Base-by-base conservation (phyloP, 768 basidiomycete species). In the Fistulinella prunicolor region DNA sequence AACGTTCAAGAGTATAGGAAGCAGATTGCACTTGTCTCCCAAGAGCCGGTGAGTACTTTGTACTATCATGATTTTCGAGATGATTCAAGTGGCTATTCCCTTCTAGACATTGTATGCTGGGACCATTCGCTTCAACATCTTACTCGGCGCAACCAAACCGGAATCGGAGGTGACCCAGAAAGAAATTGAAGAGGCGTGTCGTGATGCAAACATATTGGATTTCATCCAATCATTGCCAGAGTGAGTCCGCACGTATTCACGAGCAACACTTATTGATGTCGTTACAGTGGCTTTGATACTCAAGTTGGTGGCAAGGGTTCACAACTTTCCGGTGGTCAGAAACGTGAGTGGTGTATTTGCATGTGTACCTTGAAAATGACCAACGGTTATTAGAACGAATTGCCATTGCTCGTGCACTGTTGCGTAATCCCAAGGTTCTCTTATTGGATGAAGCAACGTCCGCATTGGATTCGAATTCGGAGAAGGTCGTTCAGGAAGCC, bases 401-500 rank as follows among this genome's bases (percentile, higher is more conserved):
- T 34, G 91, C 92, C 22, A 96, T 95, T 56, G 94, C 94, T 4
- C 82, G 93, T 50, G 94, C 94, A 7, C 75, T 96, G n/a, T 75
- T 96, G 20, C 81, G 90, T 16, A 91, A 94, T 58, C 94, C 94
- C 26, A 88, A 87, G 61, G 90, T 96, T 39, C 73, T 96, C 43
- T 73, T 94, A n/a, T 69, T 94, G 51, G 91, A 94, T 65, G 91
- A 94, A 70, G 91, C 91, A 6, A 94, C 91, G 1, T 92, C 89
- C 36, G 92, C 94, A 1, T 77, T 96, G 24, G 94, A 95, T 64
- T 90, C 89, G 9, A 85, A 83, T 59, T 91, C 88, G 19, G 94
- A 96, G 69, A 91, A 90, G 67, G 86, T 98, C 42, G 96, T 99
- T 9, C 95, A 98, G 60, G 86, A 81, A 6, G 96, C 96, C 4